phyloP scores from a whole-genome alignment of 371 early-diverging fungal species.

The Catenaria anguillulae region DNA sequence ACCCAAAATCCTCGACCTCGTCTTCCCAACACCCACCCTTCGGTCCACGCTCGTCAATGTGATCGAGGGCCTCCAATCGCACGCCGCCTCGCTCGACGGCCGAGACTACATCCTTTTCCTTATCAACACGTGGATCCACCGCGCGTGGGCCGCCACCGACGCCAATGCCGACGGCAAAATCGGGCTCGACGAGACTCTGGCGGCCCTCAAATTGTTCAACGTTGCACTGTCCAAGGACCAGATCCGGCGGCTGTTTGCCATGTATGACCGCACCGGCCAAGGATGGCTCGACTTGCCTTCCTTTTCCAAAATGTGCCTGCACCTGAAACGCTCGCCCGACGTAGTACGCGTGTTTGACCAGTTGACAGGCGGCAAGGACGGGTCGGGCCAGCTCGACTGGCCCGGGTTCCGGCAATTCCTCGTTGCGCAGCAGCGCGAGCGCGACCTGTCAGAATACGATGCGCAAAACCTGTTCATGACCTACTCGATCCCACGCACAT shows the following conservation, averaged over 20 bases:
- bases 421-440: neutral
- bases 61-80: neutral
- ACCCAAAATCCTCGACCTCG: neutral
- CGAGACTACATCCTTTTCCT: neutral
- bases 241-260: neutral
- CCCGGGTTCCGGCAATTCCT: neutral
- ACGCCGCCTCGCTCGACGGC: neutral
- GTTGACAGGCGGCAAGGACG: neutral
- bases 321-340: neutral
- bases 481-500: neutral
- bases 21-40: neutral
- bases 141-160: neutral
- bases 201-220: neutral
- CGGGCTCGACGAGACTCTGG: neutral
- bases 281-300: neutral
- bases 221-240: neutral
- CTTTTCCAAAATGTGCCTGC: neutral
- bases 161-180: neutral
- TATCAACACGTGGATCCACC: conserved; percentile 1
- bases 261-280: neutral
- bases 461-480: neutral
- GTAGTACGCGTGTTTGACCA: neutral
- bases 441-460: neutral
- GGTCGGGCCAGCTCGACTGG: neutral
- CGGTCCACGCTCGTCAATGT: neutral